These are phyloP conservation scores for Hsuehochloa calcarea DNA, from an alignment of 176 grass and related monocot genomes.

Conservation along the genomic window DNA sequence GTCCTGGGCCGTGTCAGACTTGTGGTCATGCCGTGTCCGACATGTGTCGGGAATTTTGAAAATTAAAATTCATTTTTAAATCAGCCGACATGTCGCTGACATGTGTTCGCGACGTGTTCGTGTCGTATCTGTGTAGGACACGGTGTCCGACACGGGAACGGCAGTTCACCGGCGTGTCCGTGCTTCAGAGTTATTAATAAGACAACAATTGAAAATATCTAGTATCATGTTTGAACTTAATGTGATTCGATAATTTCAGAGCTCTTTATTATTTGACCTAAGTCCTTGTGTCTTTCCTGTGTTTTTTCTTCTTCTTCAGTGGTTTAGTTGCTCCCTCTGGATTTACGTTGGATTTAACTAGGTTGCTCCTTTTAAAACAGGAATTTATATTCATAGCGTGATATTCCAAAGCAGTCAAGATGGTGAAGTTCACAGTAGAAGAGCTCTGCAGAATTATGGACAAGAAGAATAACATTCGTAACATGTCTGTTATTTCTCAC, in stretches of 20 bases:
- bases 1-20: no score
- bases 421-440: slow-evolving; percentile 93
- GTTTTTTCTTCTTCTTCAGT: neutral
- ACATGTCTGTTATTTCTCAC: slow-evolving; percentile 92
- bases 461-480: slow-evolving; percentile 75
- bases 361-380: neutral
- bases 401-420: slow-evolving; percentile 50
- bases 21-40: accelerated
- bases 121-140: no score
- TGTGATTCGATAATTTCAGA: neutral
- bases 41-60: no score
- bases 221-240: neutral
- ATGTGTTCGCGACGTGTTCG: accelerated
- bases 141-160: no score
- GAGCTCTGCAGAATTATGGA: slow-evolving; percentile 89
- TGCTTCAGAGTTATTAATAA: neutral
- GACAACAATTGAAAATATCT: neutral
- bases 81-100: no score
- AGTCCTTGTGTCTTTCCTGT: neutral
- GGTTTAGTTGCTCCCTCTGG: neutral
- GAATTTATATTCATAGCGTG: slow-evolving; percentile 17
- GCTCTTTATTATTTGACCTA: neutral
- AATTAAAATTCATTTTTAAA: no score
- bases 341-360: neutral
- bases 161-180: accelerated